phyloP scores from a whole-genome alignment of 2,329 filamentous ascomycete species.

The Fusarium sp. region DNA sequence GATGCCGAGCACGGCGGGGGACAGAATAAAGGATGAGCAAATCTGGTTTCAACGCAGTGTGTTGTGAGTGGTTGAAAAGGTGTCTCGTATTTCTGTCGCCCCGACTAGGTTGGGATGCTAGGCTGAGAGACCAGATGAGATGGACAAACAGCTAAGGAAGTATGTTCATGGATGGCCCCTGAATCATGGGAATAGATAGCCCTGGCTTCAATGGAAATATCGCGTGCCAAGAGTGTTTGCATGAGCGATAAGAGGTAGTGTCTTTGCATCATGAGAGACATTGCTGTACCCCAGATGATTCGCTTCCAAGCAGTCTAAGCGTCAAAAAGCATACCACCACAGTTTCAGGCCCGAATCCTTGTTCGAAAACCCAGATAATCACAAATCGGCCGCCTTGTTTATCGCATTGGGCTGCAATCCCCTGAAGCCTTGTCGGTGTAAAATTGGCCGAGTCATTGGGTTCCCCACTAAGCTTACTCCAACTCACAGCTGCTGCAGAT shows the following conservation, averaged over 20 bases:
- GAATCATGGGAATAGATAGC: background rate
- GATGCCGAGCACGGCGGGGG: background rate
- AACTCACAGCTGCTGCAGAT: background rate
- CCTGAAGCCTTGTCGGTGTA: background rate
- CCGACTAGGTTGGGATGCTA: background rate
- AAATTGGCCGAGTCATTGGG: constrained; percentile 5
- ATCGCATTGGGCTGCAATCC: background rate
- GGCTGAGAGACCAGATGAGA: background rate
- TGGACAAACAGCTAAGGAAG: background rate
- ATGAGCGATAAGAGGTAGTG: background rate
- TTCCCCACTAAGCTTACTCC: background rate
- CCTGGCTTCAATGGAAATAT: fast-evolving
- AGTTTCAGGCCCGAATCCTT: background rate
- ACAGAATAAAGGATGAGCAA: background rate
- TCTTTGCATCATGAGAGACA: background rate
- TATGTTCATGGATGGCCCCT: background rate
- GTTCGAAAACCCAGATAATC: background rate
- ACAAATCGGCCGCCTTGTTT: background rate
- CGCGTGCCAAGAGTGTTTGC: background rate
- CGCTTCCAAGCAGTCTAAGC: background rate
- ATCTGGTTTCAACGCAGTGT: background rate
- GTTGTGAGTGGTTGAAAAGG: background rate
- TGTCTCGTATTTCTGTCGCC: background rate
- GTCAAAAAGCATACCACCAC: background rate
- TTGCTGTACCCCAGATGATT: background rate